These are phyloP conservation scores for rapeseed (Brassica napus) DNA, from an alignment of 345 rosid species.

Conservation along the genomic window DNA sequence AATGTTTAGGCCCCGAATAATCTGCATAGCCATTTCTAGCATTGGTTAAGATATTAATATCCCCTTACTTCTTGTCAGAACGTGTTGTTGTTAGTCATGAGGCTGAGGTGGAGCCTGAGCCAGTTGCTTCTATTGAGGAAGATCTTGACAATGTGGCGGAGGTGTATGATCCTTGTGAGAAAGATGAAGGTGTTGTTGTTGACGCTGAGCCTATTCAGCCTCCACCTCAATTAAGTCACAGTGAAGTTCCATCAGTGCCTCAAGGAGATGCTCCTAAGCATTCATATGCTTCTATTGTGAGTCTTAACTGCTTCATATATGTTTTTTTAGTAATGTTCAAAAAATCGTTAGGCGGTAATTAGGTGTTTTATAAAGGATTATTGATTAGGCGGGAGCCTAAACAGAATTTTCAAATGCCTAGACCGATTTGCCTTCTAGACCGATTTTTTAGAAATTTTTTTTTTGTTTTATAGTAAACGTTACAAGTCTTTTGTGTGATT, in stretches of 20 bases:
- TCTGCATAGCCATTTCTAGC: too few species aligned
- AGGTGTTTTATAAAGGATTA: too few species aligned
- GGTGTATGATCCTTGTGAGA: slow-evolving; percentile 49
- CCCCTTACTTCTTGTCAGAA: slow-evolving; percentile 3
- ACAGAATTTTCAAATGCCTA: too few species aligned
- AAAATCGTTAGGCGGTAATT: too few species aligned
- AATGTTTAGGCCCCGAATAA: too few species aligned
- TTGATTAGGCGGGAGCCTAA: too few species aligned
- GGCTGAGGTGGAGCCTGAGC: slow-evolving; percentile 34
- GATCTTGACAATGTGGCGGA: slow-evolving; percentile 41
- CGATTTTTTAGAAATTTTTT: neutral
- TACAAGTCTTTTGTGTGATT: neutral
- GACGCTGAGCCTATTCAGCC: slow-evolving; percentile 43
- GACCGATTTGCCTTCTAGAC: too few species aligned
- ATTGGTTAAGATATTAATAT: neutral
- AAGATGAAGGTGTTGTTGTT: slow-evolving; percentile 48
- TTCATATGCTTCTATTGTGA: slow-evolving; percentile 64
- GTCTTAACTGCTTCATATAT: slow-evolving; percentile 26
- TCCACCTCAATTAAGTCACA: slow-evolving; percentile 34
- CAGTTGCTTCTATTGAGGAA: slow-evolving; percentile 41
- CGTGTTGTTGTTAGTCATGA: slow-evolving; percentile 29
- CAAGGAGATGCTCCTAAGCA: slow-evolving; percentile 61
- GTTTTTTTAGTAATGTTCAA: too few species aligned
- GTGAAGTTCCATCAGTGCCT: slow-evolving; percentile 44
- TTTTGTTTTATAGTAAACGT: neutral